Conservation (phyloP, 495 filamentous ascomycete genomes). For the Neurospora pannonica region DNA sequence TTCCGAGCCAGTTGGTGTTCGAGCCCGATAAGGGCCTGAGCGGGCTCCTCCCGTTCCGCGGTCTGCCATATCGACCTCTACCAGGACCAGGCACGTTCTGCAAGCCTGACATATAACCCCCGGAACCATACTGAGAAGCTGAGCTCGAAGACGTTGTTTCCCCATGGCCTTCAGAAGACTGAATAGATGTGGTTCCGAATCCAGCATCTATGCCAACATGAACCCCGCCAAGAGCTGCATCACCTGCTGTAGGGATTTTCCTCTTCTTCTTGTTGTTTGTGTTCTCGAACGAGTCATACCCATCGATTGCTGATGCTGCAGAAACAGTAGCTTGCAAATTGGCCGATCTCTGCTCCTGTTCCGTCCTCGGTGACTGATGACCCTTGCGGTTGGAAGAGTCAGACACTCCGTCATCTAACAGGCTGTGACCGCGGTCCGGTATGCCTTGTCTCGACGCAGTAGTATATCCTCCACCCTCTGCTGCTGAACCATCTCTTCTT, state of each 20-base stretch:
- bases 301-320: slow-evolving; percentile 56
- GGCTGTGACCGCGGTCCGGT: slow-evolving; percentile 7
- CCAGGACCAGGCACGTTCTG: slow-evolving; percentile 68
- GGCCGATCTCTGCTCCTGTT: slow-evolving; percentile 26
- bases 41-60: slow-evolving; percentile 55
- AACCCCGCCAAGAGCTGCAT: slow-evolving; percentile 40
- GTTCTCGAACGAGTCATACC: slow-evolving; percentile 96
- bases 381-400: slow-evolving; percentile 16
- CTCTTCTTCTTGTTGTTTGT: slow-evolving; percentile 99
- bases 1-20: slow-evolving; percentile 43
- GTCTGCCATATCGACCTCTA: slow-evolving; percentile 66
- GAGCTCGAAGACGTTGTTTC: slow-evolving; percentile 29
- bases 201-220: slow-evolving; percentile 43
- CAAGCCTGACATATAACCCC: slow-evolving; percentile 36
- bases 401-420: slow-evolving; percentile 4
- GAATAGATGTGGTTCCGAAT: slow-evolving; percentile 9
- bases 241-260: slow-evolving; percentile 87
- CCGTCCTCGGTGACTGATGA: slow-evolving; percentile 17
- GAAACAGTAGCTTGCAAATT: slow-evolving; percentile 39
- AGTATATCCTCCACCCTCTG: slow-evolving; percentile 31
- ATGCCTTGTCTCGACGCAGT: slow-evolving; percentile 5
- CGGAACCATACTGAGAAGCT: slow-evolving; percentile 26
- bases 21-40: slow-evolving; percentile 45
- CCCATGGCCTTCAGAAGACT: slow-evolving; percentile 20
- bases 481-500: slow-evolving; percentile 21